Conservation (phyloP, 768 basidiomycete genomes). For the Mycena olivaceomarginata region DNA sequence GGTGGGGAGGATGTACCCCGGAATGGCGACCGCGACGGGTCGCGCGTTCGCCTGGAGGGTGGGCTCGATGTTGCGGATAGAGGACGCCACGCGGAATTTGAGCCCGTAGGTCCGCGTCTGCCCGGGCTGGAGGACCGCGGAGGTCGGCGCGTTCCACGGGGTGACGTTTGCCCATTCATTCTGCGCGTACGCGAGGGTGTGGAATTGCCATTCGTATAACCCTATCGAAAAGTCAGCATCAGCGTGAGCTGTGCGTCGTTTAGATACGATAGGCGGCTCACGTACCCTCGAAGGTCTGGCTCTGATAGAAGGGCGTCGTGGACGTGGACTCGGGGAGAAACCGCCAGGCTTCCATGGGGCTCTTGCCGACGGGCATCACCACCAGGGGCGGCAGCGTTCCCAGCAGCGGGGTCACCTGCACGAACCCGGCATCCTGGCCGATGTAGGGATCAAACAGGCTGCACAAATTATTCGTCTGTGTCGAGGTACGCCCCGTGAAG, state of each 20-base stretch:
- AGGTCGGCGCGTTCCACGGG: conserved; percentile 74
- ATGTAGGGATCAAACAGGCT: conserved; percentile 76
- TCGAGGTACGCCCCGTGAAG: conserved; percentile 71
- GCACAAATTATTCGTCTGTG: conserved; percentile 70
- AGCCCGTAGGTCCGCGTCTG: conserved; percentile 73
- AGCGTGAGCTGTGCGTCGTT: not conserved
- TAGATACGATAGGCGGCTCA: not conserved
- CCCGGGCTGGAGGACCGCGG: conserved; percentile 65
- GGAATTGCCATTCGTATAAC: conserved; percentile 77
- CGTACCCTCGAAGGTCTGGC: conserved; percentile 73
- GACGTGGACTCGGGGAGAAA: conserved; percentile 72
- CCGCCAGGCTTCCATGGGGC: conserved; percentile 75
- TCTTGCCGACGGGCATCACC: conserved; percentile 65
- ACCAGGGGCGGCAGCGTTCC: conserved; percentile 72
- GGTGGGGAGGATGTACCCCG: conserved; percentile 70
- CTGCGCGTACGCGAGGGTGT: conserved; percentile 74
- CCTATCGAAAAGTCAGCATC: conserved; percentile 27
- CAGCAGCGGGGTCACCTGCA: conserved; percentile 71
- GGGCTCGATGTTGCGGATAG: conserved; percentile 69
- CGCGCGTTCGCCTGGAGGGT: conserved; percentile 62
- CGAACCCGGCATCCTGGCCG: conserved; percentile 74
- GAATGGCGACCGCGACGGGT: conserved; percentile 71
- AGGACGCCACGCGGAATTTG: conserved; percentile 69
- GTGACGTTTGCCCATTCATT: conserved; percentile 72
- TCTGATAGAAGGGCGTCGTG: conserved; percentile 69